Base-by-base conservation (phyloP, 129 eudicot genomes). In the Escallonia herrerae region DNA sequence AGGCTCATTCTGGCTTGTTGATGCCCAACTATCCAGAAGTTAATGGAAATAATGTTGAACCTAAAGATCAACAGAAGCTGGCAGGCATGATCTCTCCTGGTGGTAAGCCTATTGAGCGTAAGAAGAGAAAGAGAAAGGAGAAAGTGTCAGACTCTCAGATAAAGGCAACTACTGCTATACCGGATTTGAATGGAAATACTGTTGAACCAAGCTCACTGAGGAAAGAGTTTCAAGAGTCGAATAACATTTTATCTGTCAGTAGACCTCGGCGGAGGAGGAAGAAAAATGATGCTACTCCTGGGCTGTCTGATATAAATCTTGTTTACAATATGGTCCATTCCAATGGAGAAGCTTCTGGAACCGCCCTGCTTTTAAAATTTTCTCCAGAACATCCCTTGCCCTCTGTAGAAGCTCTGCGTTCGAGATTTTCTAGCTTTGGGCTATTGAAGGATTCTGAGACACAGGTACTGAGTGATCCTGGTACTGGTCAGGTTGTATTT, bases 181-280 rank as follows among this genome's bases (percentile, higher is more conserved):
- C 91, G 1, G 85, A 87, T 64, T 68, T 87, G 78, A 87, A 83
- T 68, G 81, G 87, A 58, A 74, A 68, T 45, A 62, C 73, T 15
- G 40, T 65, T 22, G 86, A 76, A 3, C 43, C 61, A 7, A 44
- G 15, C 64, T 47, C 66, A 15, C 46, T 7, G 15, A 68, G 66
- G 37, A 63, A 43, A 12, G 40, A 45, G 38, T 7, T 40, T 44
- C 49, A 75, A 3, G 76, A 57, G 38, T 33, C 47, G 46, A 64
- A 45, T 13, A 49, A 5, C 46, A 43, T 42, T 12, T 41, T 38
- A 47, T 3, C 65, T 45, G 72, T 74, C 54, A 67, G 43, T 45
- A 63, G 71, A 65, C 70, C 66, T 10, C 41, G 56, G 71, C 65
- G 59, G 43, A 79, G 68, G 65, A 69, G 71, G 63, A 79, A 72